Base-by-base conservation (phyloP, 2,329 filamentous ascomycete genomes). In the Penicillium oxalicum region DNA sequence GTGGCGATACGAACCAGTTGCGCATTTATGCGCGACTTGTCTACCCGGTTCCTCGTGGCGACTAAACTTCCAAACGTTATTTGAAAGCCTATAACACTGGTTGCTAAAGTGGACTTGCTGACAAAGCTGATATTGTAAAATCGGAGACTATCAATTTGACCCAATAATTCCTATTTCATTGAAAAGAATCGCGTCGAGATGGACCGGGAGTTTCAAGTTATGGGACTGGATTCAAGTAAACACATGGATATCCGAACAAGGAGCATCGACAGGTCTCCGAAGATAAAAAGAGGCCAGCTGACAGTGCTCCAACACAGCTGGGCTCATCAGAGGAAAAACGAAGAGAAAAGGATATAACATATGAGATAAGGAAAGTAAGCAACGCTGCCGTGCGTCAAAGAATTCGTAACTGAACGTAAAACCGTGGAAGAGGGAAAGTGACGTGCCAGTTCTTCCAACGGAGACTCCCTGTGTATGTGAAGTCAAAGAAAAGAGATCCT, bases 371-470 rank as follows among this genome's bases (percentile, higher is more conserved):
- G 18, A 18, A 38, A 59, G 48, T 33, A 47, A 58, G 49, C 43
- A 64, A 61, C 60, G 60, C 61, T 61, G 49, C 60, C 55, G 55
- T 67, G 54, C 49, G 52, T 59, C 56, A 47, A 37, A 56, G 46
- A 57, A 45, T 57, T 67, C 64, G 55, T 67, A 61, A 58, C 60
- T 60, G 60, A 63, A 55, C 63, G 57, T 65, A 45, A 63, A 57
- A 60, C 59, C 56, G 57, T 61, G 56, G 48, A 56, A 51, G 53
- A 53, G 49, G 54, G 47, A 48, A 34, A 48, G 40, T 41, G 39
- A 49, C 54, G 46, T 55, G 54, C 50, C 52, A 54, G 51, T 45
- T 52, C 48, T 44, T 40, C 49, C 55, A 53, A 58, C 48, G 51
- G 53, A 51, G 51, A 52, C 48, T 45, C 48, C 45, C 36, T 32